These are phyloP conservation scores for Solanum chiquidenum DNA, from an alignment of 257 asterid genomes.

Conservation along the genomic window DNA sequence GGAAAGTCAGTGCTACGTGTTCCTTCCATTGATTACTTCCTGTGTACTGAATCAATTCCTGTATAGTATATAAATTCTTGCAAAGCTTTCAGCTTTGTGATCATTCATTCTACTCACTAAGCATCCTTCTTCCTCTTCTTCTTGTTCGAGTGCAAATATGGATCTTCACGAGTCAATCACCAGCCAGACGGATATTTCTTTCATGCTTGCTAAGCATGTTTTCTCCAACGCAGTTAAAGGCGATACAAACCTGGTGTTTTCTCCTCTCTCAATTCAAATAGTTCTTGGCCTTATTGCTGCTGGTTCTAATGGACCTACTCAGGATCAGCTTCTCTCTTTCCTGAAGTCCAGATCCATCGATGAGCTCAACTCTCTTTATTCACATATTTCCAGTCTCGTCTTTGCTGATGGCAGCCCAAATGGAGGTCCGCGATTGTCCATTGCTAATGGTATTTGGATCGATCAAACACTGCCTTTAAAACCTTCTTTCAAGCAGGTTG, in stretches of 20 bases:
- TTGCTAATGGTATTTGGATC: not conserved
- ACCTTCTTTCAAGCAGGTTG: not conserved
- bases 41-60: no score
- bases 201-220: constrained; percentile 29
- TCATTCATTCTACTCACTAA: not conserved
- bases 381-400: not conserved
- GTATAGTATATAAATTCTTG: not conserved
- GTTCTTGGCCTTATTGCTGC: not conserved
- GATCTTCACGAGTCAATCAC: constrained; percentile 32
- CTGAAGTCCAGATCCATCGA: not conserved
- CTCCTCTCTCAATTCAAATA: constrained; percentile 14
- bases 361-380: not conserved
- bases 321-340: not conserved
- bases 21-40: not conserved
- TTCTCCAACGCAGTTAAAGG: not conserved
- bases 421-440: not conserved
- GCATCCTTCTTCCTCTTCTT: not conserved
- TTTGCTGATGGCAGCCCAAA: not conserved
- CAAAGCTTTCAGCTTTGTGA: not conserved
- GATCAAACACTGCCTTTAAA: not conserved
- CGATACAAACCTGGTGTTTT: constrained; percentile 5
- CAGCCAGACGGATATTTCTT: constrained; percentile 33
- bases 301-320: not conserved
- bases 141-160: constrained; percentile 5
- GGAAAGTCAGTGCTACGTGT: not conserved